Percentiles rank a stretch among this genome's conserved stretches.
Conservation (phyloP, 2,329 filamentous ascomycete species). For the Bipolaris bicolor region DNA sequence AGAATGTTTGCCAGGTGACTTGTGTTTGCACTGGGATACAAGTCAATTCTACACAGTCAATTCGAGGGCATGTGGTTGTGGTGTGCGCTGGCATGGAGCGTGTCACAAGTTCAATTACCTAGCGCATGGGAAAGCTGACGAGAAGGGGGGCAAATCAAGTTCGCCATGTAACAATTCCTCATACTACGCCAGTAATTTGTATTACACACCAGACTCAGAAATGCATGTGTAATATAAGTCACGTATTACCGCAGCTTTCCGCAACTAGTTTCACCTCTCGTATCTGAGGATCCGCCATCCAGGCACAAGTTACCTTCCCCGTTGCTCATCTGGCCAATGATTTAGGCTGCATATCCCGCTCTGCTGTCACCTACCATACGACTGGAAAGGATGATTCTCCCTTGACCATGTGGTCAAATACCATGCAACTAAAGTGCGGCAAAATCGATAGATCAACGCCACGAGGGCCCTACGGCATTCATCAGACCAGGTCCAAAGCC, state of each 20-base stretch:
- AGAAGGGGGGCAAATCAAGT: neutral
- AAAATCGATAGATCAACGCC: constrained; percentile 3
- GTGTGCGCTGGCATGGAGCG: neutral
- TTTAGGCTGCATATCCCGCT: neutral
- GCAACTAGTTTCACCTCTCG: constrained; percentile 18
- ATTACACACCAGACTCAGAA: constrained; percentile 5
- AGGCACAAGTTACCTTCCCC: constrained; percentile 13
- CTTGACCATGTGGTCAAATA: neutral
- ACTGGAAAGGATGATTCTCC: neutral
- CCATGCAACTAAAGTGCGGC: constrained; percentile 16
- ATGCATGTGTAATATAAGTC: constrained; percentile 34
- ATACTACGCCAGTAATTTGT: constrained; percentile 12
- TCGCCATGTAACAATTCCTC: neutral
- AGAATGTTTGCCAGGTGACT: neutral
- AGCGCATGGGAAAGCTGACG: neutral
- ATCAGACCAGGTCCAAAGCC: constrained; percentile 8
- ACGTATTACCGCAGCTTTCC: constrained; percentile 23
- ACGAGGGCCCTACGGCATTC: constrained; percentile 8
- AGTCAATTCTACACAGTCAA: too few species aligned
- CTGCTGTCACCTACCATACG: constrained; percentile 31
- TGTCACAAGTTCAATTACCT: neutral
- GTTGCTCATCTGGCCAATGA: constrained; percentile 25
- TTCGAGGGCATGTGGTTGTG: neutral
- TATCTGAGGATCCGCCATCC: constrained; percentile 18
- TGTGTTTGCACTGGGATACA: neutral